Conservation (phyloP, 345 rosid species). For the Pistacia atlantica region DNA sequence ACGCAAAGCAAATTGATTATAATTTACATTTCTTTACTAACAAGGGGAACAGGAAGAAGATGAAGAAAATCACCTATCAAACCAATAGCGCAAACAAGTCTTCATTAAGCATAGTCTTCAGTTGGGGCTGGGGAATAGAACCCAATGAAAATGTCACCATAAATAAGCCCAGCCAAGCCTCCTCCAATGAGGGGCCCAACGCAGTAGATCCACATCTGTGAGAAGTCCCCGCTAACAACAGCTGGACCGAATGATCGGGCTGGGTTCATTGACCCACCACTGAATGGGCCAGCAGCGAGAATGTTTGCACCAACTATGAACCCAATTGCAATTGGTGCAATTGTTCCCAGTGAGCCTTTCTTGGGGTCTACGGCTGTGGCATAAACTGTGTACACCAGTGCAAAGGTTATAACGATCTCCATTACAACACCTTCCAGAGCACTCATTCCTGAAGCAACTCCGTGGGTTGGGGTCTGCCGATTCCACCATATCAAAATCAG, state of each 20-base stretch:
- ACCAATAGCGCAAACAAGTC: constrained; percentile 1
- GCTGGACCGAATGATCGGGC: constrained; percentile 94
- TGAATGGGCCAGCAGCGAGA: constrained; percentile 89
- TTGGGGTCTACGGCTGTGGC: constrained; percentile 89
- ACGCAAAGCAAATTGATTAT: background rate
- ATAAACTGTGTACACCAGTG: constrained; percentile 78
- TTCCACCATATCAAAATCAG: background rate
- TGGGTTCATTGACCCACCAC: constrained; percentile 96
- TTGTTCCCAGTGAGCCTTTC: constrained; percentile 70
- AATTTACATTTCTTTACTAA: constrained; percentile 29
- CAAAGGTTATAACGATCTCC: constrained; percentile 84
- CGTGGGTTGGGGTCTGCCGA: constrained; percentile 79
- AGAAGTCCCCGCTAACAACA: constrained; percentile 70
- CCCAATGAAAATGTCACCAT: constrained; percentile 72
- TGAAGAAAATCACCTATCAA: constrained; percentile 4
- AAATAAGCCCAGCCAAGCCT: constrained; percentile 77
- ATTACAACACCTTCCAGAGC: constrained; percentile 60
- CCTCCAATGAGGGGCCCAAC: constrained; percentile 83
- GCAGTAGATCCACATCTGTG: constrained; percentile 81
- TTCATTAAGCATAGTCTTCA: constrained; percentile 34
- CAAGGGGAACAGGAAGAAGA: constrained; percentile 11
- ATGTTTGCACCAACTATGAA: constrained; percentile 94
- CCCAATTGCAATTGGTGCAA: constrained; percentile 87
- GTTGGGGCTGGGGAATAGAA: constrained; percentile 50
- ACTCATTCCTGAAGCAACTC: constrained; percentile 65